Evolutionary conservation across 192 early-diverging fungal genomes (phyloP).

Genomic region (Backusella tuberculispora): DNA sequence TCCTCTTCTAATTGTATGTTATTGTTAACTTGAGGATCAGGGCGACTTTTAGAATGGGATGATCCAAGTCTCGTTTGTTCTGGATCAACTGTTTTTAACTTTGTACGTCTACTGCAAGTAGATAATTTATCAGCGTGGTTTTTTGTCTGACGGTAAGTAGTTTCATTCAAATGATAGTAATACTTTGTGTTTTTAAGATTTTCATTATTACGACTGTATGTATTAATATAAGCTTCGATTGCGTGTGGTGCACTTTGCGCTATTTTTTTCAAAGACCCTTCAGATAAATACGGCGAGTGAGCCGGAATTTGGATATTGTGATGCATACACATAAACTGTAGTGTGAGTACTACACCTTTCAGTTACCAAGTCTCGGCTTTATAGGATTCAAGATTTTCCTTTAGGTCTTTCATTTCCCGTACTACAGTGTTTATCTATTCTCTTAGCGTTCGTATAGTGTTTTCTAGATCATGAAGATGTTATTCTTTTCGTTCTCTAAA

Average conservation of each 20-base stretch:
- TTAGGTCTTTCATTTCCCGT: constrained; percentile 43
- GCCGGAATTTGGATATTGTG: constrained; percentile 29
- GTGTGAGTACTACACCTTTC: constrained; percentile 48
- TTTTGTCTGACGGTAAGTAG: not conserved
- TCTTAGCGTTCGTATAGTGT: constrained; percentile 67
- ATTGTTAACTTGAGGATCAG: too few species aligned
- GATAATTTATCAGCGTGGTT: not conserved
- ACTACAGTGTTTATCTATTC: constrained; percentile 55
- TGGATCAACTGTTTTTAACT: too few species aligned
- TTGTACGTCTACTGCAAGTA: not conserved
- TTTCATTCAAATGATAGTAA: not conserved
- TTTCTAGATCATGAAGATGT: constrained; percentile 77
- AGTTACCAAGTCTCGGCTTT: constrained; percentile 51
- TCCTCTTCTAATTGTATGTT: not conserved
- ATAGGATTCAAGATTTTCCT: constrained; percentile 42
- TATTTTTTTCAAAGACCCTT: constrained; percentile 18
- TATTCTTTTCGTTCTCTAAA: constrained; percentile 87
- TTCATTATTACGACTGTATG: constrained; percentile 32
- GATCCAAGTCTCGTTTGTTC: not conserved
- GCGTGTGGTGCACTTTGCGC: constrained; percentile 28
- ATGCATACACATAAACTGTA: constrained; percentile 44
- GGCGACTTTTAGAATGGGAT: not conserved
- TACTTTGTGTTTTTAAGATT: constrained; percentile 20
- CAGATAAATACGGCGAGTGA: constrained; percentile 34
- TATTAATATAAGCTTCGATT: constrained; percentile 30